These are phyloP conservation scores for Aphanomyces stellatus DNA, from an alignment of 352 stramenopile species.

Conservation along the genomic window DNA sequence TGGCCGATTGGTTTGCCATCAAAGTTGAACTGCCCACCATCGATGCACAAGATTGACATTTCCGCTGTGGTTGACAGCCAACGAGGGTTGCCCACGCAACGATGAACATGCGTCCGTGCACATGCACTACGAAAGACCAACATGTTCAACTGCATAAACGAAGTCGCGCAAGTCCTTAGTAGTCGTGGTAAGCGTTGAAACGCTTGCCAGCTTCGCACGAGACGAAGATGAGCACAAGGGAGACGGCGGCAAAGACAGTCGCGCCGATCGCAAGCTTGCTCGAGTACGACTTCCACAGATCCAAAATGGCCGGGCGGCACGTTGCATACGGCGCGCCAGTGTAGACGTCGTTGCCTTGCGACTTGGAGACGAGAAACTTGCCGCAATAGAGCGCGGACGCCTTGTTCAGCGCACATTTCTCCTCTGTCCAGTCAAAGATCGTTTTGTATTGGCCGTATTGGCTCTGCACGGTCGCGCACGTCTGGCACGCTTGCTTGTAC, in stretches of 20 bases:
- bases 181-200: background rate
- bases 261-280: constrained; percentile 40
- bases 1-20: background rate
- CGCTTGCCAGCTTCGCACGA: background rate
- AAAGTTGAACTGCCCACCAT: background rate
- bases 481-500: background rate
- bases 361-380: background rate
- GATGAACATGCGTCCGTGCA: too few species aligned
- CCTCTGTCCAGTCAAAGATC: background rate
- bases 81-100: too few species aligned
- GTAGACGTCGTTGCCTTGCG: background rate
- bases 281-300: constrained; percentile 62
- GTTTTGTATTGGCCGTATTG: background rate
- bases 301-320: constrained; percentile 51
- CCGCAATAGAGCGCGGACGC: background rate
- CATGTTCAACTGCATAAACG: too few species aligned
- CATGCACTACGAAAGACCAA: too few species aligned
- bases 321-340: constrained; percentile 31
- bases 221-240: background rate
- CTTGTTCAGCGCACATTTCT: background rate
- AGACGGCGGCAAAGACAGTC: background rate
- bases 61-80: too few species aligned
- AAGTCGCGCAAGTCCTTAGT: too few species aligned
- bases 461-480: background rate
- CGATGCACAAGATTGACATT: background rate